Percentiles rank a stretch among this genome's conserved stretches.
phyloP scores from a whole-genome alignment of 2,329 filamentous ascomycete genomes.

The Phaeosphaeriaceae sp. region DNA sequence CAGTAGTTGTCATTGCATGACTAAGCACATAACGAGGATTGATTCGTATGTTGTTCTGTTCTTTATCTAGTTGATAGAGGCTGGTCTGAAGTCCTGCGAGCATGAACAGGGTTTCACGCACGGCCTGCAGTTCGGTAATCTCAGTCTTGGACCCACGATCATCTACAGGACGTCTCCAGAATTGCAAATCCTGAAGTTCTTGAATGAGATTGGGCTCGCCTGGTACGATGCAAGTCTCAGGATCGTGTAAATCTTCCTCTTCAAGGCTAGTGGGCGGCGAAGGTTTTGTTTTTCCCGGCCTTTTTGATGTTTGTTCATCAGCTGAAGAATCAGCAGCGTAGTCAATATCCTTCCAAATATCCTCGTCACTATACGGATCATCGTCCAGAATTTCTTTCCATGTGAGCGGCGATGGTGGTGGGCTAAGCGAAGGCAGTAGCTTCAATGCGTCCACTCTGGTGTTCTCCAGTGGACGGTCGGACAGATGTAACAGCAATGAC shows the following conservation, averaged over 20 bases:
- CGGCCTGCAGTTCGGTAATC: conserved; percentile 73
- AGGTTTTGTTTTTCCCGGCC: conserved; percentile 18
- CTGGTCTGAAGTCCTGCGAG: conserved; percentile 78
- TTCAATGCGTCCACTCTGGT: conserved; percentile 70
- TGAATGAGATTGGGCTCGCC: conserved; percentile 40
- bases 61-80: conserved; percentile 61
- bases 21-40: conserved; percentile 49
- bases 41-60: conserved; percentile 35
- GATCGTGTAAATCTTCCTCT: conserved; percentile 46
- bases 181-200: conserved; percentile 53
- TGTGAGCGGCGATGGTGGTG: conserved; percentile 59
- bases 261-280: conserved; percentile 47
- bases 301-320: conserved; percentile 56
- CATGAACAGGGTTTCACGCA: conserved; percentile 86
- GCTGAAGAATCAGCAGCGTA: conserved; percentile 70
- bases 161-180: conserved; percentile 49
- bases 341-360: conserved; percentile 74
- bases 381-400: conserved; percentile 83
- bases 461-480: conserved; percentile 77
- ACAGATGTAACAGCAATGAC: conserved; percentile 78
- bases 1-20: conserved; percentile 43
- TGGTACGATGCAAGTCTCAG: conserved; percentile 40
- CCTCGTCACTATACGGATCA: conserved; percentile 73
- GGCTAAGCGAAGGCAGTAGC: conserved; percentile 56
- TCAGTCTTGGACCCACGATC: conserved; percentile 24